phyloP scores from a whole-genome alignment of 208 protist genomes.

The Acanthamoeba triangularis region DNA sequence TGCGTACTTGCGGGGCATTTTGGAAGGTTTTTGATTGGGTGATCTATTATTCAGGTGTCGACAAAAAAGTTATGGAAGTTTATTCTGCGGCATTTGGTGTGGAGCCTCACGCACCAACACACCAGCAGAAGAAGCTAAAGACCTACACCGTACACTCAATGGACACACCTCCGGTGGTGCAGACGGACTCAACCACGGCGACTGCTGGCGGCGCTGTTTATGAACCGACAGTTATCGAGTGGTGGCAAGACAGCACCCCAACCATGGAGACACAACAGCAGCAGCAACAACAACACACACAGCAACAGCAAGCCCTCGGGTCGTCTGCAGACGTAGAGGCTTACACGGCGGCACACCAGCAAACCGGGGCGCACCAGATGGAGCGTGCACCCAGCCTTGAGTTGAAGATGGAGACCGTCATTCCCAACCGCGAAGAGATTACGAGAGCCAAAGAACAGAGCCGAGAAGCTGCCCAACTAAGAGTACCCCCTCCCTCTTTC shows the following conservation, averaged over 20 bases:
- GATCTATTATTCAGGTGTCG: no score
- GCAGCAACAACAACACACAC: background rate
- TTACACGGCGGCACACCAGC: background rate
- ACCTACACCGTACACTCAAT: background rate
- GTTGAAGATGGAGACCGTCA: background rate
- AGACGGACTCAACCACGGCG: background rate
- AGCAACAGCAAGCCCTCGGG: background rate
- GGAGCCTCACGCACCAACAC: no score
- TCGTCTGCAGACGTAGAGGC: no score
- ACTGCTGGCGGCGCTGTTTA: background rate
- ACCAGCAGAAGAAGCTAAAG: background rate
- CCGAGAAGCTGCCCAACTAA: background rate
- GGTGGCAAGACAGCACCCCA: background rate
- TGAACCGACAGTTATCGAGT: background rate
- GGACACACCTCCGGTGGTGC: background rate
- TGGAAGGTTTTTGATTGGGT: no score
- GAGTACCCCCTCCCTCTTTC: slow-evolving; percentile 20
- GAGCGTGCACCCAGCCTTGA: background rate
- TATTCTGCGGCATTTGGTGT: no score
- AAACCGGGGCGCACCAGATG: background rate
- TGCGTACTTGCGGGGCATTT: no score
- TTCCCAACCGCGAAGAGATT: slow-evolving; percentile 11
- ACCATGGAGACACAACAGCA: background rate
- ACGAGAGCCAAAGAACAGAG: background rate
- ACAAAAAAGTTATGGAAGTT: no score